These are phyloP conservation scores for Phlebiopsis flavidoalba DNA, from an alignment of 768 basidiomycete genomes.

Conservation along the genomic window DNA sequence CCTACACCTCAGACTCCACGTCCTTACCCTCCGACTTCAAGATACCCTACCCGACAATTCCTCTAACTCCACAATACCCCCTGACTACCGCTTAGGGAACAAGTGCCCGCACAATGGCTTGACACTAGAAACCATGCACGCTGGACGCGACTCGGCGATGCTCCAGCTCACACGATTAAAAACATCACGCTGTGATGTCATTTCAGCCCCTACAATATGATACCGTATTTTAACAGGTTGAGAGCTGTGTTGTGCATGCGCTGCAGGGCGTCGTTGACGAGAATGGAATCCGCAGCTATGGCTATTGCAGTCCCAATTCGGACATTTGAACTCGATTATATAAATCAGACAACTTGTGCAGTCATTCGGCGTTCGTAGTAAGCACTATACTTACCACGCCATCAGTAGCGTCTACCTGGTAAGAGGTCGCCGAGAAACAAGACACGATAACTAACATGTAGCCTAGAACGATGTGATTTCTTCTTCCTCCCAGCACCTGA, in stretches of 20 bases:
- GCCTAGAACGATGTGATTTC: slow-evolving; percentile 37
- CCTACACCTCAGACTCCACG: slow-evolving; percentile 25
- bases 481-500: slow-evolving; percentile 26
- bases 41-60: slow-evolving; percentile 10
- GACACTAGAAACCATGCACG: slow-evolving; percentile 16
- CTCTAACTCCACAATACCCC: neutral
- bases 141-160: slow-evolving; percentile 23
- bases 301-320: slow-evolving; percentile 31
- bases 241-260: neutral
- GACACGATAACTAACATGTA: neutral
- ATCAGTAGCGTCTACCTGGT: slow-evolving; percentile 4
- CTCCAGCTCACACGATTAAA: slow-evolving; percentile 24
- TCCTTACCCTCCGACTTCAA: slow-evolving; percentile 32
- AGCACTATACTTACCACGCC: neutral
- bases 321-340: slow-evolving; percentile 23
- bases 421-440: neutral
- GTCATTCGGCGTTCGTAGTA: neutral
- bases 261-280: neutral
- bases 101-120: slow-evolving; percentile 38
- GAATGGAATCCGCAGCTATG: slow-evolving; percentile 20
- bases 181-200: slow-evolving; percentile 28
- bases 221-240: slow-evolving; percentile 31
- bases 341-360: slow-evolving; percentile 31
- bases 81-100: slow-evolving; percentile 27
- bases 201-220: slow-evolving; percentile 19